Percentiles rank a stretch among this genome's conserved stretches.
phyloP scores from a whole-genome alignment of 2,329 filamentous ascomycete genomes.

The Colletotrichum tropicale region DNA sequence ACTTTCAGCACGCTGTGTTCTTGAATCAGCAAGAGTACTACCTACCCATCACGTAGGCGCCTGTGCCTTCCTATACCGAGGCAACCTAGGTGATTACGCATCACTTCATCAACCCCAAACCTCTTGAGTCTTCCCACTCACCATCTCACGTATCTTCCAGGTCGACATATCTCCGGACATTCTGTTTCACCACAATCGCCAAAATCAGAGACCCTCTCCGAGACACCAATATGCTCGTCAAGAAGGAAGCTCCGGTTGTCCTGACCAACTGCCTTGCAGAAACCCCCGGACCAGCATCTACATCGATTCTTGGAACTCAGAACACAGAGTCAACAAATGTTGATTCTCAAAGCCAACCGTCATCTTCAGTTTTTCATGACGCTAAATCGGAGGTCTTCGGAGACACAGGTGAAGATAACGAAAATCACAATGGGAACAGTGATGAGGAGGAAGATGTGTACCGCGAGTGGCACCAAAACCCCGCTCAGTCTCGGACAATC shows the following conservation, averaged over 20 bases:
- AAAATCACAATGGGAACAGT: neutral
- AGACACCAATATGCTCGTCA: neutral
- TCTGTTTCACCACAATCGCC: neutral
- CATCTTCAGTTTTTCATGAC: neutral
- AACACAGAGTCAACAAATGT: neutral
- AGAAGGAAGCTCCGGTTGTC: neutral
- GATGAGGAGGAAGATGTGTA: slow-evolving; percentile 4
- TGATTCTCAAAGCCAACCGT: neutral
- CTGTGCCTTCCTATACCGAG: neutral
- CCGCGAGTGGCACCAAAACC: slow-evolving; percentile 32
- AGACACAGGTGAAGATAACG: neutral
- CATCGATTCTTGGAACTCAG: neutral
- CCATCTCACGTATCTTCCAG: neutral
- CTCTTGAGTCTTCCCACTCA: neutral
- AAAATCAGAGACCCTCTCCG: neutral
- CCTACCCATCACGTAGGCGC: neutral
- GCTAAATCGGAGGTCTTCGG: neutral
- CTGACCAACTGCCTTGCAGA: neutral
- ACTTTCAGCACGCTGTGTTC: neutral
- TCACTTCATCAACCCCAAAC: neutral
- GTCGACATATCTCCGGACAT: neutral
- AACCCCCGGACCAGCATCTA: neutral
- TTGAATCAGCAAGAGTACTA: neutral
- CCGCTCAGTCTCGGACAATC: slow-evolving; percentile 37
- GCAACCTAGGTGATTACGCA: neutral